These are phyloP conservation scores for Crassisporium funariophilum DNA, from an alignment of 768 basidiomycete species.

Conservation along the genomic window DNA sequence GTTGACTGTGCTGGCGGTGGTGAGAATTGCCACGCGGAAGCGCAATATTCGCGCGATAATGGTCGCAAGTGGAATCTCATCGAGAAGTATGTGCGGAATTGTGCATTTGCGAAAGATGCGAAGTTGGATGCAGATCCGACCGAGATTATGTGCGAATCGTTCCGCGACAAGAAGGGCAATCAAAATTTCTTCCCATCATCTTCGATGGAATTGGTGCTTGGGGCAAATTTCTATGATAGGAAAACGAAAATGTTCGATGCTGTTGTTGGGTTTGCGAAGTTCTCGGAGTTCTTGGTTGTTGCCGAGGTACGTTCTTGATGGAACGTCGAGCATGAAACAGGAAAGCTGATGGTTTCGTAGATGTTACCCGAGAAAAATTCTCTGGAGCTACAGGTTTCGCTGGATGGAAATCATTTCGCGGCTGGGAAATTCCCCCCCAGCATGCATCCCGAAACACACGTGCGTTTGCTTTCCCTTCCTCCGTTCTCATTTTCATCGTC, in stretches of 20 bases:
- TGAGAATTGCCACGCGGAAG: slow-evolving; percentile 68
- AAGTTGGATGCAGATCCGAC: slow-evolving; percentile 78
- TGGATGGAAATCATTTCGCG: slow-evolving; percentile 87
- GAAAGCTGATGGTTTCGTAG: slow-evolving; percentile 30
- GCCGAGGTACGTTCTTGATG: slow-evolving; percentile 70
- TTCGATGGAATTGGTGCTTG: slow-evolving; percentile 80
- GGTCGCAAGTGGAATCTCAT: slow-evolving; percentile 76
- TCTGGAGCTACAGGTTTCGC: slow-evolving; percentile 86
- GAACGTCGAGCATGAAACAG: neutral
- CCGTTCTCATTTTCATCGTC: neutral
- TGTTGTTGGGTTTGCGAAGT: slow-evolving; percentile 95
- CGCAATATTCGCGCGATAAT: slow-evolving; percentile 75
- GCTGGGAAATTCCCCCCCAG: slow-evolving; percentile 87
- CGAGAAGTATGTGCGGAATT: slow-evolving; percentile 87
- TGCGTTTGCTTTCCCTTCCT: slow-evolving; percentile 36
- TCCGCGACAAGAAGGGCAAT: slow-evolving; percentile 75
- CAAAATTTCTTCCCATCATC: slow-evolving; percentile 69
- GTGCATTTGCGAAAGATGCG: slow-evolving; percentile 87
- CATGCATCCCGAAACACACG: slow-evolving; percentile 89
- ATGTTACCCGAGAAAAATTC: slow-evolving; percentile 54
- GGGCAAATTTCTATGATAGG: slow-evolving; percentile 68
- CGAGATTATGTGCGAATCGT: slow-evolving; percentile 93
- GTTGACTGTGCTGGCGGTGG: slow-evolving; percentile 52
- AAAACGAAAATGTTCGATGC: slow-evolving; percentile 72
- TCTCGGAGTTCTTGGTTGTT: slow-evolving; percentile 94